Evolutionary conservation across 2,329 filamentous ascomycete genomes (phyloP).

Genomic region (Didymosphaeria variabile): DNA sequence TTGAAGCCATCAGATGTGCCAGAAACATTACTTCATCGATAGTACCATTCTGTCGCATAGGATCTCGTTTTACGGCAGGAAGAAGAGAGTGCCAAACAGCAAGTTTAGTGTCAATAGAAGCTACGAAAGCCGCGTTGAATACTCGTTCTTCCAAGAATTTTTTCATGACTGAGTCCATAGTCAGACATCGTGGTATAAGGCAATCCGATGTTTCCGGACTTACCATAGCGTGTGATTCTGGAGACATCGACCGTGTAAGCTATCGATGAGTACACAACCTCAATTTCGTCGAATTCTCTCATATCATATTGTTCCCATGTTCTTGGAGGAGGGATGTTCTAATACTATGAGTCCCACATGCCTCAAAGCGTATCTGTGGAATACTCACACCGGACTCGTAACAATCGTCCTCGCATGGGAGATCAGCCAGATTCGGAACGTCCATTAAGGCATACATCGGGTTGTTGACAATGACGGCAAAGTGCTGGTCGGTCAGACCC

Average conservation of each 20-base stretch:
- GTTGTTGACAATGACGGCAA: slow-evolving; percentile 78
- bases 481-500: slow-evolving; percentile 79
- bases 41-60: slow-evolving; percentile 72
- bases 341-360: neutral
- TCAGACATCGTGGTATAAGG: neutral
- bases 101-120: slow-evolving; percentile 71
- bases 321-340: slow-evolving; percentile 41
- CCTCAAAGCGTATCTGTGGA: neutral
- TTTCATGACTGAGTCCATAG: slow-evolving; percentile 59
- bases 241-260: slow-evolving; percentile 81
- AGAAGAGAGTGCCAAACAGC: slow-evolving; percentile 81
- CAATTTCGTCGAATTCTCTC: slow-evolving; percentile 74
- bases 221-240: slow-evolving; percentile 72
- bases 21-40: slow-evolving; percentile 92
- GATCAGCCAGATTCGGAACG: slow-evolving; percentile 69
- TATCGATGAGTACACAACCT: slow-evolving; percentile 80
- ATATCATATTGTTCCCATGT: slow-evolving; percentile 79
- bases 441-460: slow-evolving; percentile 73
- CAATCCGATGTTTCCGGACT: neutral
- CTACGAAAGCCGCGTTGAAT: slow-evolving; percentile 63
- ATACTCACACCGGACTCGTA: slow-evolving; percentile 56
- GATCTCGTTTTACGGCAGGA: slow-evolving; percentile 74
- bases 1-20: slow-evolving; percentile 76
- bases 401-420: slow-evolving; percentile 83
- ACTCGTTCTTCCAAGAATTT: slow-evolving; percentile 29